Base-by-base conservation (phyloP, 495 filamentous ascomycete species). In the Cercophora newfieldiana region DNA sequence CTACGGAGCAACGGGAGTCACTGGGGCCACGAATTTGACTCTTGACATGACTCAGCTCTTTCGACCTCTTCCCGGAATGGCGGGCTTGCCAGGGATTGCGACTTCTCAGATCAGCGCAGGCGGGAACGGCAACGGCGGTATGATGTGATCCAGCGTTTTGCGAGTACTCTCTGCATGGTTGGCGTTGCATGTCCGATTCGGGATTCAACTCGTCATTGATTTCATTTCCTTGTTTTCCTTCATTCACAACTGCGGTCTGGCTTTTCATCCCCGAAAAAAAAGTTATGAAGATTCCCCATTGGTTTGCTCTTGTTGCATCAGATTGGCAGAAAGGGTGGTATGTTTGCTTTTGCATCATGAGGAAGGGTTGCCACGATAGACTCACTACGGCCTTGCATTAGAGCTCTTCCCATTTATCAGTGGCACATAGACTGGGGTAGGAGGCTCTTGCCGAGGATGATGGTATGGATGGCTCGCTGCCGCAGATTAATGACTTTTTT, bases 1-100 rank as follows among this genome's bases (percentile, higher is more conserved):
- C 28, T 90, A 87, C 67, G 87, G 84, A 1, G 5, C 10, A 14
- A 7, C 22, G 2, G 74, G 37, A 1, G 5, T 24, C 50, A 7
- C 22, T 14, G 74, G 37, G 37, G 37, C 86, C 24, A 78, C 79
- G 59, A 82, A 89, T 70, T 74, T 89, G 69, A 88, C 85, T 16
- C 78, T 89, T 63, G 84, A 90, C 70, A 90, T 90, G 87, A 86
- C 87, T 62, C 80, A 86, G 60, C 80, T 90, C 16, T 90, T 90
- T 69, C 79, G 75, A 68, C 83, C 83, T 47, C 75, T 86, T n/a
- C 71, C 74, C 28, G 61, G 65, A 18, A 55, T 74, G 53, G 68
- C 69, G 54, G 74, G 72, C 56, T 76, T 74, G 58, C 68, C 75
- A 58, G 72, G 71, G 57, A 72, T 69, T 59, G 62, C 73, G 18